These are phyloP conservation scores for Carex scoparia DNA, from an alignment of 176 grass and related monocot species.

Conservation along the genomic window DNA sequence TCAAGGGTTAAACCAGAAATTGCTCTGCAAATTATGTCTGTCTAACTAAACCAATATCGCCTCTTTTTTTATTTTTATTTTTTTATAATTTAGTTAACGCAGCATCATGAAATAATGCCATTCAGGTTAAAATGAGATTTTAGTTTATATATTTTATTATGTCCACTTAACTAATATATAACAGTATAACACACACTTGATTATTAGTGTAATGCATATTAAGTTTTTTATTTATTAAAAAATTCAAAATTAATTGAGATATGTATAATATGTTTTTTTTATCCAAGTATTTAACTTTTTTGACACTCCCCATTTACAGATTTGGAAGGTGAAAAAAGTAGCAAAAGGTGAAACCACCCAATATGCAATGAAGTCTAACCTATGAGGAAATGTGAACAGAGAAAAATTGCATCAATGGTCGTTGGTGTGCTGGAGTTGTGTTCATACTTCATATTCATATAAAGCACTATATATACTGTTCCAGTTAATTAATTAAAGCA, in stretches of 20 bases:
- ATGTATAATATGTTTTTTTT: background rate
- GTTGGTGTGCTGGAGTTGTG: background rate
- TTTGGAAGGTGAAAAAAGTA: background rate
- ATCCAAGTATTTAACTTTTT: background rate
- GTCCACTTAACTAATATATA: too few species aligned
- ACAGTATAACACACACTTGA: too few species aligned
- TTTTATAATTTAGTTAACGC: too few species aligned
- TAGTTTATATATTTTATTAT: too few species aligned
- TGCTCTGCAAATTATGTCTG: too few species aligned
- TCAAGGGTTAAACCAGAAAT: too few species aligned
- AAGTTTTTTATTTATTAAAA: too few species aligned
- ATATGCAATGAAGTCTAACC: background rate
- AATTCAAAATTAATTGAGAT: background rate
- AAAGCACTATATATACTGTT: background rate
- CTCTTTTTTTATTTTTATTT: too few species aligned
- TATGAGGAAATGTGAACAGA: background rate
- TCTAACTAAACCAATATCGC: too few species aligned
- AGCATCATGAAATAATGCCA: too few species aligned
- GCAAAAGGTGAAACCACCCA: background rate
- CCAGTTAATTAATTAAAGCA: background rate
- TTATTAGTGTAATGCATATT: too few species aligned
- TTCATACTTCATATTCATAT: background rate
- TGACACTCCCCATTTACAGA: background rate
- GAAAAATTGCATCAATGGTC: background rate
- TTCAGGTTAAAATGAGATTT: too few species aligned